These are phyloP conservation scores for Podochytrium sp. DNA, from an alignment of 192 early-diverging fungal genomes.

Conservation along the genomic window DNA sequence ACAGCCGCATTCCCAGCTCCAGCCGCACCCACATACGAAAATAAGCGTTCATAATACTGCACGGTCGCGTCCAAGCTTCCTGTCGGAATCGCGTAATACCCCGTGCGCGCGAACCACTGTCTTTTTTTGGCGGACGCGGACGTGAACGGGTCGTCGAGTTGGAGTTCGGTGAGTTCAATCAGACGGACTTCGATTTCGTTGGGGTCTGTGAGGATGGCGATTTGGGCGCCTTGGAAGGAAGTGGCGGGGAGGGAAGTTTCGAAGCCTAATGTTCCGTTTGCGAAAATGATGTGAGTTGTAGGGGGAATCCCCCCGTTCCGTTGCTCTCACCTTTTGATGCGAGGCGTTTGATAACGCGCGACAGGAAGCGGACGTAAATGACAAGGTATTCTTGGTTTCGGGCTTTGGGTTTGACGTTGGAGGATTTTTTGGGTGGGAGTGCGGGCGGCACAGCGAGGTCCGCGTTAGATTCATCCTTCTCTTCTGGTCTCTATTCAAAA, in stretches of 20 bases:
- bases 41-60: constrained; percentile 43
- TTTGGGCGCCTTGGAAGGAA: constrained; percentile 46
- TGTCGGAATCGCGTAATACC: constrained; percentile 55
- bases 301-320: background rate
- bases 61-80: constrained; percentile 36
- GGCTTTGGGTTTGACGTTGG: background rate
- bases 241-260: constrained; percentile 37
- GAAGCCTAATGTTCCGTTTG: constrained; percentile 23
- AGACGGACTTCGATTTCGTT: constrained; percentile 58
- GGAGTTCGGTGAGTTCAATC: constrained; percentile 52
- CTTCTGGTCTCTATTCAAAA: background rate
- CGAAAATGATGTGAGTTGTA: background rate
- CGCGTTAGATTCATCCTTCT: background rate
- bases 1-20: background rate
- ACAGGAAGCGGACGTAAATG: constrained; percentile 62
- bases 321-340: constrained; percentile 41
- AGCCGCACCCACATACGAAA: constrained; percentile 18
- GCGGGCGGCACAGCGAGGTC: background rate
- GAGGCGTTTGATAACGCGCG: constrained; percentile 52
- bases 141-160: constrained; percentile 38
- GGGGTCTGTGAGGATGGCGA: constrained; percentile 55
- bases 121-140: background rate
- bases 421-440: background rate
- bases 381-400: constrained; percentile 59
- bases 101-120: constrained; percentile 60